These are phyloP conservation scores for Cryphonectria radicalis DNA, from an alignment of 2,329 filamentous ascomycete species.

Conservation along the genomic window DNA sequence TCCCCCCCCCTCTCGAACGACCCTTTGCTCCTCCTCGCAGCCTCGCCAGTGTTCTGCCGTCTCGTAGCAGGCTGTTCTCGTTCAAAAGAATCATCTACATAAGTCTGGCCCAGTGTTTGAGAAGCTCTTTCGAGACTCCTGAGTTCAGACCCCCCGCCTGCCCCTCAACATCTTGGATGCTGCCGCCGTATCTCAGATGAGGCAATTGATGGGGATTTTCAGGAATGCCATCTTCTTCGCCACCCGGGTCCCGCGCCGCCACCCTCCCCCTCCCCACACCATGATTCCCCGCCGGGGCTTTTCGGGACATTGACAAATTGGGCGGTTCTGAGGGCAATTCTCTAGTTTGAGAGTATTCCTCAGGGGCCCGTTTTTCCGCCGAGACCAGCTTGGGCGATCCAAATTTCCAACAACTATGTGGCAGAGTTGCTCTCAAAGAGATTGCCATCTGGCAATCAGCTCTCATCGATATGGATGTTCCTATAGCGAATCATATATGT, in stretches of 20 bases:
- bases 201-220: conserved; percentile 5
- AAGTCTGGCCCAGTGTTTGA: background rate
- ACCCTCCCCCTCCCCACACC: too few relatives aligned
- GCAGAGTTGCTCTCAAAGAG: background rate
- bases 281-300: background rate
- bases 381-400: background rate
- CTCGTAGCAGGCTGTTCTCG: background rate
- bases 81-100: background rate
- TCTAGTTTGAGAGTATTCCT: background rate
- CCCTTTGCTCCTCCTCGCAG: background rate
- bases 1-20: too few relatives aligned
- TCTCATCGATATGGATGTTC: background rate
- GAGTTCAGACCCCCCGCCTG: background rate
- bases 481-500: background rate
- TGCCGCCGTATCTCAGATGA: background rate
- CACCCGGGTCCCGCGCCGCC: background rate
- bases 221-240: background rate
- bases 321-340: background rate
- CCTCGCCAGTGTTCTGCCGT: background rate
- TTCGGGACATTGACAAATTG: background rate
- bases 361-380: background rate
- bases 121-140: background rate
- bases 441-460: background rate
- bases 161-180: background rate
- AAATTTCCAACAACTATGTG: background rate